Percentiles rank a stretch among this genome's conserved stretches.
Conservation (phyloP, 441 rosid genomes). For the Lepidium campestre region DNA sequence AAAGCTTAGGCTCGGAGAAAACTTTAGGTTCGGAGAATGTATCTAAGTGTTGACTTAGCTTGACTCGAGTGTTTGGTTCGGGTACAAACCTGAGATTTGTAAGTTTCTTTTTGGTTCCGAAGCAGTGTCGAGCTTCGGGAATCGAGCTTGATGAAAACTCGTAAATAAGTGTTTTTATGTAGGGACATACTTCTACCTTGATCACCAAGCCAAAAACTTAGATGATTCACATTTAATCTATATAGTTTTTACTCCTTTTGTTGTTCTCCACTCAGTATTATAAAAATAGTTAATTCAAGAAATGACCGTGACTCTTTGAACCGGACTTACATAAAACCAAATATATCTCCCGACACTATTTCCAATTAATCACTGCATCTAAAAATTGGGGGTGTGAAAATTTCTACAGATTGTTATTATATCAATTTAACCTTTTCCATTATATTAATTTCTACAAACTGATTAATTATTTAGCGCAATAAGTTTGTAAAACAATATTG, state of each 20-base stretch:
- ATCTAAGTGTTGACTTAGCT: constrained; percentile 37
- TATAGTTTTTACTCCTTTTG: neutral
- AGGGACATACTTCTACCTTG: constrained; percentile 43
- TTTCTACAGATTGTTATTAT: too few species aligned
- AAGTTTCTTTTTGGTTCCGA: neutral
- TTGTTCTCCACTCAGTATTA: neutral
- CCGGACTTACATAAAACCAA: neutral
- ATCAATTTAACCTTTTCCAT: too few species aligned
- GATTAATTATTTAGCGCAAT: too few species aligned
- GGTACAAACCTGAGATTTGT: neutral
- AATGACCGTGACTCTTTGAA: neutral
- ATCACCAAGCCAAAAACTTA: constrained; percentile 45
- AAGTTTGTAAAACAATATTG: too few species aligned
- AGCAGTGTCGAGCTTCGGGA: constrained; percentile 9
- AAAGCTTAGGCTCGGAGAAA: neutral
- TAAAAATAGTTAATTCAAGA: neutral
- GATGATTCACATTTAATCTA: neutral
- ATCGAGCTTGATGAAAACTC: constrained; percentile 11
- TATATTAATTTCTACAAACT: too few species aligned
- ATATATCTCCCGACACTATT: too few species aligned
- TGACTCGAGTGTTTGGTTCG: constrained; percentile 1
- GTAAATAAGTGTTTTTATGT: constrained; percentile 24
- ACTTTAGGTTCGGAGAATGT: neutral
- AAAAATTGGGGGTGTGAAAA: too few species aligned
- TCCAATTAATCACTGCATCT: too few species aligned